Evolutionary conservation across 1,284 basidiomycete species (phyloP).

Genomic region (Puccinia hordei): DNA sequence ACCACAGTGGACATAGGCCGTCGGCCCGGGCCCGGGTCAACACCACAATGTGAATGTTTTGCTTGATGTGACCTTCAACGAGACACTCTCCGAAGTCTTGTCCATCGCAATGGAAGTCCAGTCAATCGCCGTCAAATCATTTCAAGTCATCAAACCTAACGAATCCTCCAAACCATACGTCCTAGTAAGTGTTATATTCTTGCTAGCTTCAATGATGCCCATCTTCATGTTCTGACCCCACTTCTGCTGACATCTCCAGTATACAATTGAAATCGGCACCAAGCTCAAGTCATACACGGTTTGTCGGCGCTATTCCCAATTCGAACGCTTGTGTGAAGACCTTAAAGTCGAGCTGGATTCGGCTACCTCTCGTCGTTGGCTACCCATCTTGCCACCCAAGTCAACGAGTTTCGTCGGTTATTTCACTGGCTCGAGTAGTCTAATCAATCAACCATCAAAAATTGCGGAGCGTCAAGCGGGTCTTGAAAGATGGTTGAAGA

Average conservation of each 20-base stretch:
- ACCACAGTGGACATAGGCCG: neutral
- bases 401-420: slow-evolving; percentile 33
- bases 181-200: neutral
- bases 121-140: slow-evolving; percentile 37
- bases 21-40: neutral
- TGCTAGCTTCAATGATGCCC: neutral
- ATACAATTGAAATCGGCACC: slow-evolving; percentile 42
- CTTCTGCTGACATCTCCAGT: slow-evolving; percentile 12
- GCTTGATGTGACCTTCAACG: neutral
- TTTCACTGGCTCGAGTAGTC: slow-evolving; percentile 33
- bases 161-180: slow-evolving; percentile 32
- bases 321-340: slow-evolving; percentile 15
- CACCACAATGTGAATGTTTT: neutral
- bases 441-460: slow-evolving; percentile 22
- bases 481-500: slow-evolving; percentile 47
- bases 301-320: slow-evolving; percentile 43
- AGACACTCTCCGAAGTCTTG: neutral
- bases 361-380: slow-evolving; percentile 8
- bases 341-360: slow-evolving; percentile 19
- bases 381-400: slow-evolving; percentile 39
- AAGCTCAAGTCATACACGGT: slow-evolving; percentile 40
- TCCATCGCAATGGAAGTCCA: slow-evolving; percentile 28
- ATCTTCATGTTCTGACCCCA: neutral
- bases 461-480: slow-evolving; percentile 35
- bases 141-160: slow-evolving; percentile 19